Base-by-base conservation (phyloP, 805 yeast genomes). In the Sugiyamaella americana region DNA sequence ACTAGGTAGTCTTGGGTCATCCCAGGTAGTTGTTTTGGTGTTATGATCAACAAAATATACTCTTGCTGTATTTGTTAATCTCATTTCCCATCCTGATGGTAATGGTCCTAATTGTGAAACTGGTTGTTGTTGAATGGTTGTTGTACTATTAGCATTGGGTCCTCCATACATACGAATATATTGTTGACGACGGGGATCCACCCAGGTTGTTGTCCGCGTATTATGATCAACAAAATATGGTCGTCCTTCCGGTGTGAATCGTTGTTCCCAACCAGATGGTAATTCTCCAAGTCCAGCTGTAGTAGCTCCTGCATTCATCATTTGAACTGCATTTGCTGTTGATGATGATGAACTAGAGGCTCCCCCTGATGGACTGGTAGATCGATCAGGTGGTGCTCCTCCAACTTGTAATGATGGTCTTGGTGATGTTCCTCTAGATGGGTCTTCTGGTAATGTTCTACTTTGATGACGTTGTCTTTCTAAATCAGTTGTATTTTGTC, bases 71-170 rank as follows among this genome's bases (percentile, higher is more conserved):
- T 93, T 93, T 37, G 99, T 94, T 62, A 93, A 77, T 69, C 99
- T 84, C 99, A 93, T 93, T 72, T 93, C 99, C 99, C 99, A 93
- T 46, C 99, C 99, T 46, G 91, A 80, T 41, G 99, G 99, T 62
- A 93, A 74, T 45, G 98, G 98, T 16, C 98, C 98, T 66, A 93
- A 75, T 63, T 94, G 98, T 38, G 95, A 84, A 10, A 93, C 96
- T 24, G 98, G 96, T 71, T 93, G 98, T 59, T 93, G 98, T 70
- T 89, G 96, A 57, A 91, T 87, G 18, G 96, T 87, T 3, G 96
- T 84, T 3, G 96, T 84, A 59, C 80, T 70, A 52, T 75, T 74
- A 68, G 77, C 89, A 50, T 70, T 68, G 23, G 73, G 71, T 22
- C 96, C 98, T 22, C 96, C 98, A 65, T 85, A 88, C 51, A 95